Conservation (phyloP, 2,329 filamentous ascomycete species). For the Alternaria triticina region DNA sequence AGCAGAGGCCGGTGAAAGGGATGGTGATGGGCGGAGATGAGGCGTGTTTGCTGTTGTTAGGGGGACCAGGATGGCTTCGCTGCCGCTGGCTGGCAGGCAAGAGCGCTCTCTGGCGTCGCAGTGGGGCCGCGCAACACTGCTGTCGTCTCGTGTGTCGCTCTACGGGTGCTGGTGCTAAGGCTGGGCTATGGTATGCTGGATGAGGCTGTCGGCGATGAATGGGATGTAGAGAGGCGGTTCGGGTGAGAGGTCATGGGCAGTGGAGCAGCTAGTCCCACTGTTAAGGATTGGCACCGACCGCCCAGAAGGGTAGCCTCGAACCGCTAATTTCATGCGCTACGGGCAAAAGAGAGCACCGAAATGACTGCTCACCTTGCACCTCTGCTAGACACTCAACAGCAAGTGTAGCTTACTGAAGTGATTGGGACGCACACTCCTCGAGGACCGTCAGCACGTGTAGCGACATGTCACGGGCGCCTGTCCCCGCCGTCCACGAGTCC, state of each 20-base stretch:
- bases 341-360: background rate
- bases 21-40: constrained; percentile 38
- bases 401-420: background rate
- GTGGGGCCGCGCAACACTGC: constrained; percentile 20
- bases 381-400: too few relatives aligned
- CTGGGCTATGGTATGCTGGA: constrained; percentile 29
- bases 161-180: constrained; percentile 12
- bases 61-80: constrained; percentile 28
- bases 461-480: background rate
- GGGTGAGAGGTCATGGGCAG: constrained; percentile 27
- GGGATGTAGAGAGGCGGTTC: constrained; percentile 21
- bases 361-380: background rate
- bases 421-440: background rate
- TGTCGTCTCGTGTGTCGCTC: background rate
- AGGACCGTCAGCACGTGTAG: background rate
- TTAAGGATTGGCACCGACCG: constrained; percentile 5
- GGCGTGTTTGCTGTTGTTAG: constrained; percentile 42
- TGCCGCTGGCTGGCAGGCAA: constrained; percentile 11
- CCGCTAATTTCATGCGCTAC: constrained; percentile 22
- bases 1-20: constrained; percentile 16
- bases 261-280: constrained; percentile 18
- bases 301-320: constrained; percentile 18
- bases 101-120: constrained; percentile 10
- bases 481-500: background rate
- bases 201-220: constrained; percentile 40